These are phyloP conservation scores for Salix koriyanagi DNA, from an alignment of 345 rosid species.

Conservation along the genomic window DNA sequence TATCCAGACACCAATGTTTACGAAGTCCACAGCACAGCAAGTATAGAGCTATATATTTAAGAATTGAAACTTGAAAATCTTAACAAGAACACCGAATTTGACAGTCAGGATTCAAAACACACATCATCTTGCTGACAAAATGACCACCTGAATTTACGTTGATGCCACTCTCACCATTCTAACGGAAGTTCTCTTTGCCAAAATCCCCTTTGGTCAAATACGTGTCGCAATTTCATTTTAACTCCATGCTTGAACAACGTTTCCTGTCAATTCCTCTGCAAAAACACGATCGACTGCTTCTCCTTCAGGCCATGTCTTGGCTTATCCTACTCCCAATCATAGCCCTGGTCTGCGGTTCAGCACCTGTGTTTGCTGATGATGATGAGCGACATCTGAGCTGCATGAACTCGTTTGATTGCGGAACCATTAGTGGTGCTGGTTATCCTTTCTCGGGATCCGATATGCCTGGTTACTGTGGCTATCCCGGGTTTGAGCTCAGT, in stretches of 20 bases:
- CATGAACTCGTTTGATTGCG: constrained; percentile 19
- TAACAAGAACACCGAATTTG: not conserved
- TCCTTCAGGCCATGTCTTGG: not conserved
- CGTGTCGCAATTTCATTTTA: not conserved
- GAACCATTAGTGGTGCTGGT: constrained; percentile 8
- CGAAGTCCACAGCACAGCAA: not conserved
- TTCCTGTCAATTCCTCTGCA: not conserved
- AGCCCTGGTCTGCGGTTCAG: not conserved
- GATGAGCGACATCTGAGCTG: constrained; percentile 19
- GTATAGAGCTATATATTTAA: too few relatives aligned
- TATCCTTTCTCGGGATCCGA: constrained; percentile 39
- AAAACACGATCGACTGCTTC: not conserved
- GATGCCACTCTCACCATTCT: not conserved
- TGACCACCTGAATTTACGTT: not conserved
- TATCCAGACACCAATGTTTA: too few relatives aligned
- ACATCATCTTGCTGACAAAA: not conserved
- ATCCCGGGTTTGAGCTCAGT: constrained; percentile 17
- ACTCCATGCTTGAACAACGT: not conserved
- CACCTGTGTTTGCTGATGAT: not conserved
- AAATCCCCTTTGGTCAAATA: not conserved
- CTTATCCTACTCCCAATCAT: not conserved
- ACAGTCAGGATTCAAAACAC: not conserved
- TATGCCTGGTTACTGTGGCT: constrained; percentile 24
- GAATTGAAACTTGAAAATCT: not conserved
- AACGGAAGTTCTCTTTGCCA: not conserved